phyloP scores from a whole-genome alignment of 768 basidiomycete genomes.

The Saitozyma sp. region DNA sequence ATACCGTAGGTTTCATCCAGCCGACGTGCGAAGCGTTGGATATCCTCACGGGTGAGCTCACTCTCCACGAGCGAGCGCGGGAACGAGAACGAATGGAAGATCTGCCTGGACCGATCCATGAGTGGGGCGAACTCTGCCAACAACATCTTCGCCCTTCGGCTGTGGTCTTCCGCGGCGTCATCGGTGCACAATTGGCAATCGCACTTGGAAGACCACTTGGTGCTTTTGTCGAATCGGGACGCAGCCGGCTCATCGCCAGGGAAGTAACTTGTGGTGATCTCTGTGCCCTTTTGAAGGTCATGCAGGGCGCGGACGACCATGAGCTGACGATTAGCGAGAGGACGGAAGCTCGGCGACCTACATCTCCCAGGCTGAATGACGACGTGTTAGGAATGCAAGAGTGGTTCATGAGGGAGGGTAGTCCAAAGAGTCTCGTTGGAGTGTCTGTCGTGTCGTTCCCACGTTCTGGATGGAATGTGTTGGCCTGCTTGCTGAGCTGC shows the following conservation, averaged over 20 bases:
- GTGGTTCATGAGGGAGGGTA: slow-evolving; percentile 10
- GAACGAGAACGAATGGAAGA: not conserved
- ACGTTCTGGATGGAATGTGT: not conserved
- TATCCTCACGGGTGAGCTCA: not conserved
- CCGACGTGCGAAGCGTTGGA: not conserved
- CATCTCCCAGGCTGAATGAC: not conserved
- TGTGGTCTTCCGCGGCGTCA: slow-evolving; percentile 2
- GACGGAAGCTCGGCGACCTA: not conserved
- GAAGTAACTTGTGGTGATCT: not conserved
- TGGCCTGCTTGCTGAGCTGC: not conserved
- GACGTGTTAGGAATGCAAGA: slow-evolving; percentile 9
- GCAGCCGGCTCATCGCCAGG: not conserved
- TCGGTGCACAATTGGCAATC: slow-evolving; percentile 2
- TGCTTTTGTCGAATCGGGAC: not conserved
- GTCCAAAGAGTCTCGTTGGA: not conserved
- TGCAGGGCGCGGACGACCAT: slow-evolving; percentile 7
- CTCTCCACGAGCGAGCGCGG: too few species aligned
- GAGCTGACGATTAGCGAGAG: not conserved
- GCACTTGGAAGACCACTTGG: slow-evolving; percentile 1
- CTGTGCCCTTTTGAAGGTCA: slow-evolving; percentile 1
- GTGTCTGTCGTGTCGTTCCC: not conserved
- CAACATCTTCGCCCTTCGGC: not conserved
- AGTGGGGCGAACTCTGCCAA: not conserved
- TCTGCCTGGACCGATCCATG: not conserved
- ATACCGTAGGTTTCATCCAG: not conserved